Conservation (phyloP, 805 yeast species). For the Cyberlindnera galapagoensis region DNA sequence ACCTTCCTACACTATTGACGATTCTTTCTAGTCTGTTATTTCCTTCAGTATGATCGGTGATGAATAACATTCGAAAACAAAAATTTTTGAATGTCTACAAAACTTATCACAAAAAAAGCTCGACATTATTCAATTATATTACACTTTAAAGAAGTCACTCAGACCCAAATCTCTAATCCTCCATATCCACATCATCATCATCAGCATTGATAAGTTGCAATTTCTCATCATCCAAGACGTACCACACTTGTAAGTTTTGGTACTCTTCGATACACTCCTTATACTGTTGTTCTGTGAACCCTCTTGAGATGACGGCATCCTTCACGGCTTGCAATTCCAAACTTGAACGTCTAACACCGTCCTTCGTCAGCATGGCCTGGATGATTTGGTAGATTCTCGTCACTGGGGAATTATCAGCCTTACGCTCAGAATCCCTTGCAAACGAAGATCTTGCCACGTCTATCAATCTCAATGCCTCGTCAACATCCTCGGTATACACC, state of each 20-base stretch:
- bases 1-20: no score
- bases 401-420: slow-evolving; percentile 56
- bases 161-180: not conserved
- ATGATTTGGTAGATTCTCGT: slow-evolving; percentile 70
- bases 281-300: slow-evolving; percentile 76
- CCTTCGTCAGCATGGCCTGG: slow-evolving; percentile 45
- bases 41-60: no score
- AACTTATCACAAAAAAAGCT: no score
- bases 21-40: no score
- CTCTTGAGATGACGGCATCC: slow-evolving; percentile 67
- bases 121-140: no score
- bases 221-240: slow-evolving; percentile 58
- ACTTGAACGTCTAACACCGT: slow-evolving; percentile 26
- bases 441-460: slow-evolving; percentile 85
- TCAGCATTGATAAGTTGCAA: slow-evolving; percentile 42
- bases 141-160: no score
- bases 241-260: slow-evolving; percentile 67
- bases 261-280: slow-evolving; percentile 73
- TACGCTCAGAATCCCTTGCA: slow-evolving; percentile 41
- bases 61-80: no score
- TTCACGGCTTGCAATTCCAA: slow-evolving; percentile 43
- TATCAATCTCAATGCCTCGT: slow-evolving; percentile 85
- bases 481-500: slow-evolving; percentile 79
- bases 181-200: slow-evolving; percentile 14
- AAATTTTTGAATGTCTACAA: no score